A percentile compares a stretch with the other conserved stretches of the same genome.
Evolutionary conservation across 2,329 filamentous ascomycete genomes (phyloP).

Genomic region (Amesomyces nigricolor): DNA sequence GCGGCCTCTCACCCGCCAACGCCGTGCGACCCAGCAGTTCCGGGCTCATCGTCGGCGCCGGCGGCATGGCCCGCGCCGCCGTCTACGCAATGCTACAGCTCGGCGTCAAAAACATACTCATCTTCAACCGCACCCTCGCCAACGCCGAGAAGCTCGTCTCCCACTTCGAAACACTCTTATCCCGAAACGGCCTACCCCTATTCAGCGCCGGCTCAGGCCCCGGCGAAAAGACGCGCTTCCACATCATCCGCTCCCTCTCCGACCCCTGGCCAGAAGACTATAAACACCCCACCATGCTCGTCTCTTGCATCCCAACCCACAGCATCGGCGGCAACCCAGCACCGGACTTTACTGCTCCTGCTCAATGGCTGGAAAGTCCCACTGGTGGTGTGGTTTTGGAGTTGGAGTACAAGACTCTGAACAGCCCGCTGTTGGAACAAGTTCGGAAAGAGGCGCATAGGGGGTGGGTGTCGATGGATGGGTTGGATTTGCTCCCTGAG

Average conservation of each 20-base stretch:
- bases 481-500: constrained; percentile 69
- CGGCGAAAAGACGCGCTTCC: constrained; percentile 42
- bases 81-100: constrained; percentile 74
- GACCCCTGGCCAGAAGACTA: constrained; percentile 61
- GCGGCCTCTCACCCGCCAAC: constrained; percentile 68
- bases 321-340: constrained; percentile 57
- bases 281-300: constrained; percentile 64
- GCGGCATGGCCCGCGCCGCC: constrained; percentile 72
- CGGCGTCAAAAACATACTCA: constrained; percentile 68
- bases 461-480: constrained; percentile 71
- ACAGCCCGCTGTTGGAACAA: constrained; percentile 65
- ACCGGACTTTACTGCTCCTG: constrained; percentile 64
- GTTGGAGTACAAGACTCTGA: constrained; percentile 66
- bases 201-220: constrained; percentile 40
- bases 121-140: constrained; percentile 65
- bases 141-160: constrained; percentile 61
- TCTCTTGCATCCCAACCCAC: constrained; percentile 71
- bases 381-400: constrained; percentile 74
- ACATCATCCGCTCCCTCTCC: constrained; percentile 52
- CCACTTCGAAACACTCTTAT: constrained; percentile 60
- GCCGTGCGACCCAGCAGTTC: constrained; percentile 51
- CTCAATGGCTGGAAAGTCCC: constrained; percentile 63
- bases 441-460: constrained; percentile 53
- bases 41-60: constrained; percentile 58
- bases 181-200: constrained; percentile 38